phyloP scores from a whole-genome alignment of 768 basidiomycete species.

The Mycena indigotica region DNA sequence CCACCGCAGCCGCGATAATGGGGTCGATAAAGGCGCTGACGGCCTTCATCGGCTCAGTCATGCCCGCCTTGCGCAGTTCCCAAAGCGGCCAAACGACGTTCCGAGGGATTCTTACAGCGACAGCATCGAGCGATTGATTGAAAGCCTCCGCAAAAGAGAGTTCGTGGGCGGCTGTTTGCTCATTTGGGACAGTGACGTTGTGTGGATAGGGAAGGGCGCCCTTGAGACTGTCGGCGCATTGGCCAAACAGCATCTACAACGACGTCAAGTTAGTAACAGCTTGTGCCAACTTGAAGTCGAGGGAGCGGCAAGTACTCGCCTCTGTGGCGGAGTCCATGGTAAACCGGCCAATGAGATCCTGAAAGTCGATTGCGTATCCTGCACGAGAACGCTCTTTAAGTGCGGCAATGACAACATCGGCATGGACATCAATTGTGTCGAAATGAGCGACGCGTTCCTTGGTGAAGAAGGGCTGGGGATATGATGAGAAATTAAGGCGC shows the following conservation, averaged over 20 bases:
- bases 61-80: conserved; percentile 55
- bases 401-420: conserved; percentile 45
- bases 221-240: conserved; percentile 48
- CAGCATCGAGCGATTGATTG: conserved; percentile 46
- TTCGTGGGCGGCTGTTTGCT: conserved; percentile 26
- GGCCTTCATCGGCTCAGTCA: conserved; percentile 46
- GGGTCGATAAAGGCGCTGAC: conserved; percentile 59
- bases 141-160: conserved; percentile 52
- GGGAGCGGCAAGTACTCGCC: too few species aligned
- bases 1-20: conserved; percentile 50
- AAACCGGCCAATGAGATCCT: too few species aligned
- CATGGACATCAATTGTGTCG: conserved; percentile 55
- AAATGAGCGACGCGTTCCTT: conserved; percentile 56
- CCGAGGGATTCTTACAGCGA: conserved; percentile 42
- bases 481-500: background rate
- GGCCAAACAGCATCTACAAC: conserved; percentile 59
- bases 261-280: too few species aligned
- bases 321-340: conserved; percentile 62
- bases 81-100: conserved; percentile 52
- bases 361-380: conserved; percentile 58
- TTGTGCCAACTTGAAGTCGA: too few species aligned
- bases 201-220: conserved; percentile 52
- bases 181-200: conserved; percentile 22
- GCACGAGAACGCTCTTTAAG: conserved; percentile 44
- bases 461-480: conserved; percentile 65